Conservation (phyloP, 1,284 basidiomycete genomes). For the Schizopora paradoxa region DNA sequence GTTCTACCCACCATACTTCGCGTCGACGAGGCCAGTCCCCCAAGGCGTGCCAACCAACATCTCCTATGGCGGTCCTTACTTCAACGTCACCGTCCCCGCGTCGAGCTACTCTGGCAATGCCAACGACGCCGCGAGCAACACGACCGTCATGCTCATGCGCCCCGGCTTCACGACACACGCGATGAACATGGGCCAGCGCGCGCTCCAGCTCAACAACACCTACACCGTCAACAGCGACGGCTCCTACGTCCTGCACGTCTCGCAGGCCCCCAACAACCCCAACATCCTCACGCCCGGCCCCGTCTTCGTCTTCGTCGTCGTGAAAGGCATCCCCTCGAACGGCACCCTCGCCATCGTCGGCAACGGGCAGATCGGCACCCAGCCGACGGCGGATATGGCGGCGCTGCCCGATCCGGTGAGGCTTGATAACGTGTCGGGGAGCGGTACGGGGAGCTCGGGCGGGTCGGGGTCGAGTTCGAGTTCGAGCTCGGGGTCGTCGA, state of each 20-base stretch:
- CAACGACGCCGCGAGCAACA: conserved; percentile 68
- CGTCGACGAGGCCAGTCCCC: conserved; percentile 63
- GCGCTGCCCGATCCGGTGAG: conserved; percentile 50
- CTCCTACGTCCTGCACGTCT: conserved; percentile 40
- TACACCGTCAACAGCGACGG: conserved; percentile 80
- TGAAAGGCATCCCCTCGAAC: conserved; percentile 80
- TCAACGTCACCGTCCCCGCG: conserved; percentile 57
- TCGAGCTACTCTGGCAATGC: conserved; percentile 60
- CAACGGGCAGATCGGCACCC: conserved; percentile 68
- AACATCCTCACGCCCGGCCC: conserved; percentile 86
- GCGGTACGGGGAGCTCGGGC: conserved; percentile 28
- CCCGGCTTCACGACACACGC: conserved; percentile 93
- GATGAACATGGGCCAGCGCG: conserved; percentile 92
- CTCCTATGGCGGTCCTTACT: conserved; percentile 81
- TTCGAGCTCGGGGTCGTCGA: conserved; percentile 7
- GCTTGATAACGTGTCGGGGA: conserved; percentile 36
- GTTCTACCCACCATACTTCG: conserved; percentile 84
- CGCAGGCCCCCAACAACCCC: conserved; percentile 57
- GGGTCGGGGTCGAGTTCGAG: conserved; percentile 16
- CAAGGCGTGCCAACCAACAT: conserved; percentile 69
- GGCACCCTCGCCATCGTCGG: conserved; percentile 75
- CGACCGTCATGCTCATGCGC: conserved; percentile 78
- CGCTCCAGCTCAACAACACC: conserved; percentile 70
- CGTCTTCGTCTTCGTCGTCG: conserved; percentile 73
- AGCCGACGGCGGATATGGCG: conserved; percentile 43